These are phyloP conservation scores for Ormosia emarginata DNA, from an alignment of 306 rosid species.

Conservation along the genomic window DNA sequence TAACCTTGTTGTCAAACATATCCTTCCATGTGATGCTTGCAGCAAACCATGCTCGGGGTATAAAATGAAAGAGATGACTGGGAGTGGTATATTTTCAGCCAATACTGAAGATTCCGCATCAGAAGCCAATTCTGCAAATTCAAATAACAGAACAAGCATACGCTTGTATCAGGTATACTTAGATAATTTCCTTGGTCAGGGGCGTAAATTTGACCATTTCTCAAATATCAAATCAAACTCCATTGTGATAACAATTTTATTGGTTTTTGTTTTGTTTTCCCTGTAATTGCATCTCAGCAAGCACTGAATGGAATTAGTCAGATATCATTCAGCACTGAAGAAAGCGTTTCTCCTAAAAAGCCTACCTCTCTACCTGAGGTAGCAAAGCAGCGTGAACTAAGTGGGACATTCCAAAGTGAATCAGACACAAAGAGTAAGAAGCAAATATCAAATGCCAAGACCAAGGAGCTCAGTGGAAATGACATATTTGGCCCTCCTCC, in stretches of 20 bases:
- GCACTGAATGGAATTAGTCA: slow-evolving; percentile 80
- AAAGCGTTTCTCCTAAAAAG: slow-evolving; percentile 69
- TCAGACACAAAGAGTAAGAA: slow-evolving; percentile 54
- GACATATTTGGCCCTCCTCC: slow-evolving; percentile 95
- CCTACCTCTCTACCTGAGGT: slow-evolving; percentile 80
- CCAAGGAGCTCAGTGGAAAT: slow-evolving; percentile 82
- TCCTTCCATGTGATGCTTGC: slow-evolving; percentile 17
- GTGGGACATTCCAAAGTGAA: slow-evolving; percentile 80
- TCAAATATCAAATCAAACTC: not conserved
- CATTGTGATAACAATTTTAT: not conserved
- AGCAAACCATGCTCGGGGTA: slow-evolving; percentile 92
- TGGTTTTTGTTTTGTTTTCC: not conserved
- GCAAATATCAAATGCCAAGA: slow-evolving; percentile 71
- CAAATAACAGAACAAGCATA: slow-evolving; percentile 54
- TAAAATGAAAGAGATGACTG: slow-evolving; percentile 83
- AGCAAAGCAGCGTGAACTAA: slow-evolving; percentile 93
- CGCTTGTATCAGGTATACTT: slow-evolving; percentile 63
- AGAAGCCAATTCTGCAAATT: slow-evolving; percentile 44
- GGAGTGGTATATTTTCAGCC: slow-evolving; percentile 70
- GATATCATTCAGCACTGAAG: slow-evolving; percentile 82
- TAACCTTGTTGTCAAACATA: not conserved
- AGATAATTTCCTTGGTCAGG: not conserved
- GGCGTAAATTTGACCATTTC: not conserved
- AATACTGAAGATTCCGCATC: slow-evolving; percentile 43
- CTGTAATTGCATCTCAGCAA: slow-evolving; percentile 46